Conservation (phyloP, 306 rosid species). For the Gastrolobium bilobum region DNA sequence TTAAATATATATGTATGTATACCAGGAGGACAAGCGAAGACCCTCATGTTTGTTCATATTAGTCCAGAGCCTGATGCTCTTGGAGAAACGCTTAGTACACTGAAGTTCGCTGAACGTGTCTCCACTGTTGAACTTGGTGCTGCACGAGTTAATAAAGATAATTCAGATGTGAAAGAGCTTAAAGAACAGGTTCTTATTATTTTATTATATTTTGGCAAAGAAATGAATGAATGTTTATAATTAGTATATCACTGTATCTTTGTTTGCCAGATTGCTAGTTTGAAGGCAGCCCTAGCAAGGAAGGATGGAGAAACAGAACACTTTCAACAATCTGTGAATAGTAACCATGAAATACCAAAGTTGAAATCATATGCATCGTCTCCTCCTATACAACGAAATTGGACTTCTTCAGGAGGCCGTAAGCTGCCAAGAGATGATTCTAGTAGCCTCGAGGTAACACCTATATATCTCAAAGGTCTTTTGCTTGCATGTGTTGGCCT, state of each 20-base stretch:
- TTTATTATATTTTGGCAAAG: too few relatives aligned
- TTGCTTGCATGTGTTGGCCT: too few relatives aligned
- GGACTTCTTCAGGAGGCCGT: constrained; percentile 51
- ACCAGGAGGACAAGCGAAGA: constrained; percentile 93
- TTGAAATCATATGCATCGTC: constrained; percentile 66
- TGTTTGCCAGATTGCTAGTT: constrained; percentile 68
- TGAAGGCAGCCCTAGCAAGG: constrained; percentile 82
- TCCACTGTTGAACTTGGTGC: constrained; percentile 91
- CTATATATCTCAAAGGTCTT: too few relatives aligned
- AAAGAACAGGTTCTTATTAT: constrained; percentile 77
- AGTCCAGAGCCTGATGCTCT: constrained; percentile 89
- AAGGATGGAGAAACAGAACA: constrained; percentile 73
- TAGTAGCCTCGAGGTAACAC: constrained; percentile 61
- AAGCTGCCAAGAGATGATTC: constrained; percentile 66
- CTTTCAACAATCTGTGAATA: constrained; percentile 49
- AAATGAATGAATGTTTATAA: too few relatives aligned
- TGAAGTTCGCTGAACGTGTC: constrained; percentile 95
- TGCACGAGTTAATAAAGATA: constrained; percentile 78
- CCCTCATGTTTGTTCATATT: constrained; percentile 94
- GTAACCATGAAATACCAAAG: constrained; percentile 60
- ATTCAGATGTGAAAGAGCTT: constrained; percentile 78
- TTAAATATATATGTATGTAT: background rate
- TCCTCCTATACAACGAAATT: constrained; percentile 64
- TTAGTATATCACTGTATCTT: background rate
- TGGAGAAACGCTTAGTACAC: constrained; percentile 92